Evolutionary conservation across 192 early-diverging fungal genomes (phyloP).

Genomic region (Backusella tuberculispora): DNA sequence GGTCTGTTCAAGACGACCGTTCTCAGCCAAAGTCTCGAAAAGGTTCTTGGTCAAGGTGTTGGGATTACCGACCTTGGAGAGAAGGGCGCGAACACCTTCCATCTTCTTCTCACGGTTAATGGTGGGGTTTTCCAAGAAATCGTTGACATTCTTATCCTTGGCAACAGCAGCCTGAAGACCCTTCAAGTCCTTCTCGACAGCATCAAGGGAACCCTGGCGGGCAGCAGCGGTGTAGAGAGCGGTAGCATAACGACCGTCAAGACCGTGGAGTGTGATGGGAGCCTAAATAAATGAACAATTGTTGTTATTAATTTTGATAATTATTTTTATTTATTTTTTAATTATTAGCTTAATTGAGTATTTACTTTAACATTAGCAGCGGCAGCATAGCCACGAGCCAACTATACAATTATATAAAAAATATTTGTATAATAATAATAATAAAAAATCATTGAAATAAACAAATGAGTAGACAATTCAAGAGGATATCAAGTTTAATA

Average conservation of each 20-base stretch:
- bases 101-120: slow-evolving; percentile 83
- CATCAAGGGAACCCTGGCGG: slow-evolving; percentile 75
- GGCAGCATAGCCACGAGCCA: slow-evolving; percentile 22
- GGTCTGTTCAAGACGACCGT: slow-evolving; percentile 89
- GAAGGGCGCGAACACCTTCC: slow-evolving; percentile 68
- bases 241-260: slow-evolving; percentile 97
- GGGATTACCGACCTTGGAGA: slow-evolving; percentile 63
- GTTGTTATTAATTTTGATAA: too few species aligned
- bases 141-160: slow-evolving; percentile 73
- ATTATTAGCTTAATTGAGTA: not conserved
- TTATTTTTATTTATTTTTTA: too few species aligned
- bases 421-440: not conserved
- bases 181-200: slow-evolving; percentile 86
- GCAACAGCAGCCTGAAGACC: slow-evolving; percentile 64
- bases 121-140: slow-evolving; percentile 87
- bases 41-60: slow-evolving; percentile 89
- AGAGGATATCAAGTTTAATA: not conserved
- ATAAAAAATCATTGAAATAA: not conserved
- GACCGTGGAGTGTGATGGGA: slow-evolving; percentile 85
- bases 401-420: not conserved
- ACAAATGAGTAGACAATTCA: not conserved
- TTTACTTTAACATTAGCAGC: slow-evolving; percentile 16
- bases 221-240: slow-evolving; percentile 94
- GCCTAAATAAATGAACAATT: slow-evolving; percentile 52
- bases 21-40: slow-evolving; percentile 90